Conservation (phyloP, 805 yeast species). For the Isabelozyma gotoi region DNA sequence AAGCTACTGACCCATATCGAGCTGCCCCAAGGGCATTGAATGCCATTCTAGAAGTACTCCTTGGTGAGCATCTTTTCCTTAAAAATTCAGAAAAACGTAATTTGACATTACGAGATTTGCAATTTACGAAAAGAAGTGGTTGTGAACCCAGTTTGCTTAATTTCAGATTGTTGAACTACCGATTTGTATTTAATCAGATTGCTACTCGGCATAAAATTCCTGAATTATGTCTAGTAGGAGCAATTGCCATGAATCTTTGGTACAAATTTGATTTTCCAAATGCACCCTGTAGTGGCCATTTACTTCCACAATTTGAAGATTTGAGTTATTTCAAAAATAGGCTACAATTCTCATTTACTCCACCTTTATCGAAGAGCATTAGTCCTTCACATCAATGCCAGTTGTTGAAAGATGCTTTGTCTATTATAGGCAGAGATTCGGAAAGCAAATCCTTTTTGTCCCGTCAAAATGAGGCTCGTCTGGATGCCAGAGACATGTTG, state of each 20-base stretch:
- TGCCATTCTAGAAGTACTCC: not conserved
- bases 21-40: not conserved
- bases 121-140: not conserved
- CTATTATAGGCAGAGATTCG: no score
- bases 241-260: conserved; percentile 4
- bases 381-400: no score
- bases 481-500: no score
- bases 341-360: not conserved
- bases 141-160: not conserved
- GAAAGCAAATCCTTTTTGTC: no score
- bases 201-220: conserved; percentile 1
- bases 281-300: conserved; percentile 14
- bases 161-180: not conserved
- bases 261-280: conserved; percentile 2
- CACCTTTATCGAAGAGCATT: no score
- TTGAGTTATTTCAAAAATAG: not conserved
- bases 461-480: no score
- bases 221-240: conserved; percentile 1
- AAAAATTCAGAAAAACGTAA: conserved; percentile 1
- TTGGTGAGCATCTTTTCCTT: conserved; percentile 2
- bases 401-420: no score
- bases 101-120: not conserved
- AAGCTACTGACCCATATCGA: not conserved
- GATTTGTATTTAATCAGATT: not conserved
- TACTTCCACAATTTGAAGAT: conserved; percentile 1